Evolutionary conservation across 1,284 basidiomycete genomes (phyloP).

Genomic region (Fistulinella staudtii): DNA sequence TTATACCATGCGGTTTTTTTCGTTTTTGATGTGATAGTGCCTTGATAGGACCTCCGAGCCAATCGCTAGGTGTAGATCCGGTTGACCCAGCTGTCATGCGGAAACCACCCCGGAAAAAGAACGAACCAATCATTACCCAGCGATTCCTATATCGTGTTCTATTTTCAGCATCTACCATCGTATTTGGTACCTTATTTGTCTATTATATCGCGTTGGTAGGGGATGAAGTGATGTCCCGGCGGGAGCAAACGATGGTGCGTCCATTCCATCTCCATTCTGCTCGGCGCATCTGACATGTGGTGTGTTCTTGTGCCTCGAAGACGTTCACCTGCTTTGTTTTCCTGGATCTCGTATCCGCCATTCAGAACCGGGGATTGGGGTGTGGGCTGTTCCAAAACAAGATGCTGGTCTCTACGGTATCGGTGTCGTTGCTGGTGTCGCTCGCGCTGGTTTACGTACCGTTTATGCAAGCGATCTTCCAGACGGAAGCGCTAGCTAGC

Average conservation of each 20-base stretch:
- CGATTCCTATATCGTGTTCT: conserved; percentile 75
- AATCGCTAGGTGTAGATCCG: conserved; percentile 95
- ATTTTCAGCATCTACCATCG: conserved; percentile 90
- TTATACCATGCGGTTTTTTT: not conserved
- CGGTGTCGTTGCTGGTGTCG: conserved; percentile 79
- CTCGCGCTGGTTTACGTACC: conserved; percentile 88
- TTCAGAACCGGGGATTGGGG: conserved; percentile 90
- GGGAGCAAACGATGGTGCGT: conserved; percentile 93
- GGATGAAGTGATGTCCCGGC: conserved; percentile 75
- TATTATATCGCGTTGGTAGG: conserved; percentile 75
- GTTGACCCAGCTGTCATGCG: conserved; percentile 90
- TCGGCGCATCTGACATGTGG: no score
- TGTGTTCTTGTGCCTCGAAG: conserved; percentile 37
- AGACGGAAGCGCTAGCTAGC: conserved; percentile 76
- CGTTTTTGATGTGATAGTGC: conserved; percentile 5
- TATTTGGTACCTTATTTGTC: conserved; percentile 84
- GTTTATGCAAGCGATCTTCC: conserved; percentile 88
- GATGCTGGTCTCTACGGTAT: conserved; percentile 88
- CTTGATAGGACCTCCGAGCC: conserved; percentile 80
- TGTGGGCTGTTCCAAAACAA: conserved; percentile 78
- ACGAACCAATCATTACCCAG: conserved; percentile 80
- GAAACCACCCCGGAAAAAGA: conserved; percentile 84
- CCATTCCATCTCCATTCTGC: no score
- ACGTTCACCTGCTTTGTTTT: conserved; percentile 97
- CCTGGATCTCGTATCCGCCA: conserved; percentile 90